Evolutionary conservation across 345 rosid genomes (phyloP).

Genomic region (Dipteronia sinensis): DNA sequence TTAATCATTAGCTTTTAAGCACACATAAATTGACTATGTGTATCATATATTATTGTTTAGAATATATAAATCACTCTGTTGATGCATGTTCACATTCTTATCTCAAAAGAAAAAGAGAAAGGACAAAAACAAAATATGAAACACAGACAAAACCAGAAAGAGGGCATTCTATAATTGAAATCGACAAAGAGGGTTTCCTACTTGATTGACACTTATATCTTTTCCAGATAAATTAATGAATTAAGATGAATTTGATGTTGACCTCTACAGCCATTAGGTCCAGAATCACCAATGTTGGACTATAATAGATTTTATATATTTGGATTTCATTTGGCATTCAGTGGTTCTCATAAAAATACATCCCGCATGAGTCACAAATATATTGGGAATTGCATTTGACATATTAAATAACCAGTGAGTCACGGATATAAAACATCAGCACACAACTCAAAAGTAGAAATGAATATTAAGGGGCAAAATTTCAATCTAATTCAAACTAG

Average conservation of each 20-base stretch:
- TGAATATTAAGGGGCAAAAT: not conserved
- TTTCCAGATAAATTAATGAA: not conserved
- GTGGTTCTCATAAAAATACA: not conserved
- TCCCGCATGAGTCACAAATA: not conserved
- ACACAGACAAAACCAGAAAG: not conserved
- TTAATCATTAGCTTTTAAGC: not conserved
- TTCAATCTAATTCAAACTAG: not conserved
- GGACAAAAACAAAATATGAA: slow-evolving; percentile 1
- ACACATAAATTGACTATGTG: not conserved
- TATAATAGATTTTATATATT: not conserved
- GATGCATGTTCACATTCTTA: not conserved
- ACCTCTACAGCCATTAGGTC: not conserved
- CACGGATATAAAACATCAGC: not conserved
- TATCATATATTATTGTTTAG: not conserved
- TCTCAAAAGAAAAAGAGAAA: not conserved
- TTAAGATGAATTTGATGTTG: not conserved
- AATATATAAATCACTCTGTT: not conserved
- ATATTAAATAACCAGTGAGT: not conserved
- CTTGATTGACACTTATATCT: slow-evolving; percentile 4
- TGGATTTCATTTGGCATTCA: slow-evolving; percentile 11
- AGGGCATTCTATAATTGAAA: not conserved
- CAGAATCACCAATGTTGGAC: not conserved
- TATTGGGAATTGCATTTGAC: slow-evolving; percentile 3
- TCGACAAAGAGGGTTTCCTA: slow-evolving; percentile 4
- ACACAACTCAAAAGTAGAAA: not conserved